These are phyloP conservation scores for Nicotiana attenuata DNA, from an alignment of 257 asterid species.

Conservation along the genomic window DNA sequence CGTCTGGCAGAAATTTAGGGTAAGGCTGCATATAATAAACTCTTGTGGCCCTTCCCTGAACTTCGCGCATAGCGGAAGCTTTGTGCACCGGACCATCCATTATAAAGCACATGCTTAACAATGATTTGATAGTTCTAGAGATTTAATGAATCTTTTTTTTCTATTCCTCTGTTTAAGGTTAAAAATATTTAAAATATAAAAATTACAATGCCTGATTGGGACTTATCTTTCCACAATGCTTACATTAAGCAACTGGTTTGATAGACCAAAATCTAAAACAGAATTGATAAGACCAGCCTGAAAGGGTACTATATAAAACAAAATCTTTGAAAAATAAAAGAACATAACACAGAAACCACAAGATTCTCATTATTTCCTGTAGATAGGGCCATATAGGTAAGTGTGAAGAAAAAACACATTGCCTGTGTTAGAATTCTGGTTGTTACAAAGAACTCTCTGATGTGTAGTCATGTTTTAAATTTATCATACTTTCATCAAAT, in stretches of 20 bases:
- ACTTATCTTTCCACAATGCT: neutral
- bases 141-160: too few species aligned
- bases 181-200: too few species aligned
- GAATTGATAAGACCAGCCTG: neutral
- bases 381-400: neutral
- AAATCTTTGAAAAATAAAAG: neutral
- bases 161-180: too few species aligned
- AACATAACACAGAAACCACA: neutral
- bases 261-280: neutral
- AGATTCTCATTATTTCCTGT: neutral
- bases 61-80: too few species aligned
- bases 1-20: too few species aligned
- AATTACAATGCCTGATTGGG: neutral
- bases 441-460: neutral
- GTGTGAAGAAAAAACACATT: neutral
- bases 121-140: neutral
- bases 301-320: neutral
- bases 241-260: neutral
- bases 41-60: too few species aligned
- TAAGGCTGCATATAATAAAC: neutral
- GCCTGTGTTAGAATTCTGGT: neutral
- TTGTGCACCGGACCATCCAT: too few species aligned
- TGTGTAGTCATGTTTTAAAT: neutral
- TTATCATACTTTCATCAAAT: neutral
- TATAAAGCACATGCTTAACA: neutral